phyloP scores from a whole-genome alignment of 1,284 basidiomycete genomes.

The Tylopilus microsporus region DNA sequence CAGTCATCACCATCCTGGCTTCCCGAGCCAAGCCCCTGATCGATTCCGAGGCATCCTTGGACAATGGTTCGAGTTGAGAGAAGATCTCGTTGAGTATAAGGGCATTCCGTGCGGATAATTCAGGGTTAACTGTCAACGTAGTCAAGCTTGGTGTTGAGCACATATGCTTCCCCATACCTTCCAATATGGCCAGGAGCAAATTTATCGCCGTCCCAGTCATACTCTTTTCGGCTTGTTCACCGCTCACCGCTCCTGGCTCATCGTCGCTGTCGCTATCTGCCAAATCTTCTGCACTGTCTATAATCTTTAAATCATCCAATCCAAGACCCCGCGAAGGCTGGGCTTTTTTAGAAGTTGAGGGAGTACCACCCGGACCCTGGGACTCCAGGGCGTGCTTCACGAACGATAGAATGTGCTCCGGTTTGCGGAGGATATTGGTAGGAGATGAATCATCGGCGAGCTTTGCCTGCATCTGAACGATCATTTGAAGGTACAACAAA shows the following conservation, averaged over 20 bases:
- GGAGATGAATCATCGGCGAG: slow-evolving; percentile 52
- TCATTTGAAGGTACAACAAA: slow-evolving; percentile 69
- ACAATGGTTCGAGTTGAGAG: slow-evolving; percentile 55
- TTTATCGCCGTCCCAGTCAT: slow-evolving; percentile 74
- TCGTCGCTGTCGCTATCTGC: slow-evolving; percentile 57
- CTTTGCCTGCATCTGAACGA: slow-evolving; percentile 72
- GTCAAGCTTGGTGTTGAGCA: slow-evolving; percentile 1
- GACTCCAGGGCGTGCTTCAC: slow-evolving; percentile 64
- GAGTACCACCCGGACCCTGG: slow-evolving; percentile 18
- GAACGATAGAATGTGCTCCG: slow-evolving; percentile 71
- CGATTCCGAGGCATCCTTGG: slow-evolving; percentile 23
- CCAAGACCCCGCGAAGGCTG: slow-evolving; percentile 25
- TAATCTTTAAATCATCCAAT: slow-evolving; percentile 42
- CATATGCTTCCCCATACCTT: slow-evolving; percentile 49
- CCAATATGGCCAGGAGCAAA: slow-evolving; percentile 74
- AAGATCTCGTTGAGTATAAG: slow-evolving; percentile 72
- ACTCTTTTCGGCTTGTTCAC: slow-evolving; percentile 44
- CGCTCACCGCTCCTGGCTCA: slow-evolving; percentile 32
- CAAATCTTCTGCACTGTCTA: slow-evolving; percentile 36
- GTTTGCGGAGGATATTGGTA: slow-evolving; percentile 64
- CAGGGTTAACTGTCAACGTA: slow-evolving; percentile 54
- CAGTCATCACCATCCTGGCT: slow-evolving; percentile 76
- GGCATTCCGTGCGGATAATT: slow-evolving; percentile 56
- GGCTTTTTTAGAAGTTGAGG: slow-evolving; percentile 15
- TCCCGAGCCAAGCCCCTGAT: slow-evolving; percentile 58